phyloP scores from a whole-genome alignment of 495 filamentous ascomycete genomes.

The Talaromyces trachyspermus region DNA sequence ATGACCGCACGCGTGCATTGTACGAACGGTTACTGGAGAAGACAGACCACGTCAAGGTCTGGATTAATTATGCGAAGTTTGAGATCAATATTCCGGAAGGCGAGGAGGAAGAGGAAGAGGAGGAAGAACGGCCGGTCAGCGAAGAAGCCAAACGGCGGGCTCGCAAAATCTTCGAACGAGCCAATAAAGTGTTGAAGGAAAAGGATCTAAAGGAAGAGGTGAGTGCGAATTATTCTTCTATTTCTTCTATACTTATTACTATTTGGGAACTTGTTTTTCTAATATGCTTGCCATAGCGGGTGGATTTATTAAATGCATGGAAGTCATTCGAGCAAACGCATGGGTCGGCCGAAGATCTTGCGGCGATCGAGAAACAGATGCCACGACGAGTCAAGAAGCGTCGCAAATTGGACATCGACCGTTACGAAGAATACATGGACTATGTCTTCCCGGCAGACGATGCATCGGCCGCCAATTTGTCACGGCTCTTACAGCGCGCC shows the following conservation, averaged over 20 bases:
- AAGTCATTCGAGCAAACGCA: slow-evolving; percentile 81
- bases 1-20: slow-evolving; percentile 67
- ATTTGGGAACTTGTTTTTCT: slow-evolving; percentile 11
- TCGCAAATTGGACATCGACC: slow-evolving; percentile 87
- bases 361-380: slow-evolving; percentile 87
- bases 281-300: slow-evolving; percentile 45
- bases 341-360: slow-evolving; percentile 68
- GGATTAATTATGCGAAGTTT: slow-evolving; percentile 95
- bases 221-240: slow-evolving; percentile 14
- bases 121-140: slow-evolving; percentile 64
- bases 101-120: slow-evolving; percentile 54
- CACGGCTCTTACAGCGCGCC: slow-evolving; percentile 75
- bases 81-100: slow-evolving; percentile 80
- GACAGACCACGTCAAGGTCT: slow-evolving; percentile 97
- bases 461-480: slow-evolving; percentile 74
- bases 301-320: slow-evolving; percentile 86
- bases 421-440: slow-evolving; percentile 95
- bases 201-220: slow-evolving; percentile 89
- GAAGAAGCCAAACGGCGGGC: slow-evolving; percentile 77
- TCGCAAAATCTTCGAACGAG: slow-evolving; percentile 76
- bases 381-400: slow-evolving; percentile 90
- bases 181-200: slow-evolving; percentile 83
- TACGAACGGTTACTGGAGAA: slow-evolving; percentile 90
- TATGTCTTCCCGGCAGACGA: slow-evolving; percentile 97
- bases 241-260: neutral